These are phyloP conservation scores for Verbascum thapsus DNA, from an alignment of 257 asterid species.

Conservation along the genomic window DNA sequence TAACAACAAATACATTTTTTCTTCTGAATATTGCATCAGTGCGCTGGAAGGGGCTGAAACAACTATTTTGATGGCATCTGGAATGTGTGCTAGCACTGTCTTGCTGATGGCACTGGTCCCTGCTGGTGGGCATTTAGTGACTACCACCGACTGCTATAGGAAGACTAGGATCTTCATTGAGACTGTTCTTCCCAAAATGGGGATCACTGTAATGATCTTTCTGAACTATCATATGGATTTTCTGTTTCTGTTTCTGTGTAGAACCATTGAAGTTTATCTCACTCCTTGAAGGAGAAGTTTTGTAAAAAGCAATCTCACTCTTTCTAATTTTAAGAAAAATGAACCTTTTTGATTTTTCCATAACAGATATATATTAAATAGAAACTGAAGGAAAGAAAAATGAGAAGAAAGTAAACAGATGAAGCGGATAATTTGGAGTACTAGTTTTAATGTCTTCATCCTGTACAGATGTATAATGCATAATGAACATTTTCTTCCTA, in stretches of 20 bases:
- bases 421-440: background rate
- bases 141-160: constrained; percentile 93
- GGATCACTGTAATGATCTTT: constrained; percentile 66
- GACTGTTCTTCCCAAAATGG: constrained; percentile 84
- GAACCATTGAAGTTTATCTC: background rate
- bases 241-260: background rate
- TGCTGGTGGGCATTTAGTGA: constrained; percentile 88
- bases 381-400: constrained; percentile 6
- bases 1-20: constrained; percentile 5
- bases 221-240: background rate
- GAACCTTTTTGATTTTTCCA: background rate
- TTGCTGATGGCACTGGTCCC: constrained; percentile 85
- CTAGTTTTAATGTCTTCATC: background rate
- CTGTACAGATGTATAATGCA: background rate
- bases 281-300: background rate
- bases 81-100: constrained; percentile 87
- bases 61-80: constrained; percentile 79
- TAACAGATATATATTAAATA: constrained; percentile 4
- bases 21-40: constrained; percentile 44
- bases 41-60: constrained; percentile 96
- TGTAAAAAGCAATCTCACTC: background rate
- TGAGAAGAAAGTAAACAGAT: background rate
- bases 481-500: background rate
- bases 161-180: constrained; percentile 85
- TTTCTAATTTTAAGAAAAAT: background rate